These are phyloP conservation scores for Ogataea parapolymorpha DNA, from an alignment of 805 yeast species.

Conservation along the genomic window DNA sequence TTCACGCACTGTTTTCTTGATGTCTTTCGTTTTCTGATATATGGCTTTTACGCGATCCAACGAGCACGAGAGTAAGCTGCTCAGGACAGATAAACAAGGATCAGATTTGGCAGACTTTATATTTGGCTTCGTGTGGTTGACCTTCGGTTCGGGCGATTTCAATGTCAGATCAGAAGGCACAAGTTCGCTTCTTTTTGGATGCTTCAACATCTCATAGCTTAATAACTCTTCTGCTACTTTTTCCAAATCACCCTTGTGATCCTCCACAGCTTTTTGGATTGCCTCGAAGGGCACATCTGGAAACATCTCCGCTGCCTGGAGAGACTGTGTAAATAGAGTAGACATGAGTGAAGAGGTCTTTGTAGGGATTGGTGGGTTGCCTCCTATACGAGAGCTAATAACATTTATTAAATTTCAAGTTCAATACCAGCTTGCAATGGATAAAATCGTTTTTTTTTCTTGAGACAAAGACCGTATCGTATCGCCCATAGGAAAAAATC, in stretches of 20 bases:
- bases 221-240: slow-evolving; percentile 31
- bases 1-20: not conserved
- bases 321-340: slow-evolving; percentile 3
- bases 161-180: no score
- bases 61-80: not conserved
- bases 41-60: not conserved
- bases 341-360: not conserved
- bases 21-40: not conserved
- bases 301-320: slow-evolving; percentile 39
- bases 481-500: slow-evolving; percentile 4
- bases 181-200: not conserved
- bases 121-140: not conserved
- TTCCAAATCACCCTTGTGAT: slow-evolving; percentile 32
- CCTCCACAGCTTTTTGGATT: slow-evolving; percentile 32
- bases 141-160: not conserved
- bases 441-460: not conserved
- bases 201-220: slow-evolving; percentile 18
- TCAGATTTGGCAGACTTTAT: not conserved
- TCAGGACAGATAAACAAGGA: not conserved
- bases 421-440: no score
- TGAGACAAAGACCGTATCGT: not conserved
- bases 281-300: slow-evolving; percentile 37
- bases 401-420: no score
- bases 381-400: no score
- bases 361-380: no score